Evolutionary conservation across 1,139 yeast species (phyloP).

Genomic region (Pichia sp.): DNA sequence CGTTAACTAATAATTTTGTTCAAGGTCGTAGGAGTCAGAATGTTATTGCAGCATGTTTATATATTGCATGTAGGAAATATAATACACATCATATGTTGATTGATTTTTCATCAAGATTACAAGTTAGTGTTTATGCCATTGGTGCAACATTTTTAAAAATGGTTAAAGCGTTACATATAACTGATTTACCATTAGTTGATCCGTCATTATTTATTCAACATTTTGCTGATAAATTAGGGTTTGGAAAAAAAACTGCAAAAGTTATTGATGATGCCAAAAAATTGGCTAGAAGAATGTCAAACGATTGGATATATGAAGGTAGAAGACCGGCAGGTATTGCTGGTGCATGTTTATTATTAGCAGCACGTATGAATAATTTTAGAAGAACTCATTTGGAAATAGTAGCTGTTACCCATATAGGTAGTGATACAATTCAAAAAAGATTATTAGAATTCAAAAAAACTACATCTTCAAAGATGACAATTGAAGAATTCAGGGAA

Average conservation of each 20-base stretch:
- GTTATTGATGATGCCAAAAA: constrained; percentile 84
- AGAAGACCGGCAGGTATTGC: constrained; percentile 98
- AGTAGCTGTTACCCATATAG: constrained; percentile 92
- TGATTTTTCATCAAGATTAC: constrained; percentile 85
- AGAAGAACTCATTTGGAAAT: constrained; percentile 89
- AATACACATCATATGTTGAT: constrained; percentile 91
- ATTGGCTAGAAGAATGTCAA: constrained; percentile 83
- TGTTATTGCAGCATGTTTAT: constrained; percentile 90
- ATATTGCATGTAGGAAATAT: constrained; percentile 88
- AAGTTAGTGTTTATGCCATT: constrained; percentile 85
- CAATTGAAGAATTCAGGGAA: constrained; percentile 65
- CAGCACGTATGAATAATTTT: constrained; percentile 94
- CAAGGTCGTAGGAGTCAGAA: constrained; percentile 94
- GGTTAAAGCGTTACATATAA: constrained; percentile 74
- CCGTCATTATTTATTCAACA: constrained; percentile 92
- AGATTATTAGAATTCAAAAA: constrained; percentile 81
- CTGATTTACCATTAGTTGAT: constrained; percentile 78
- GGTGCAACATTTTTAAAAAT: constrained; percentile 94
- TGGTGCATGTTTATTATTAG: constrained; percentile 88
- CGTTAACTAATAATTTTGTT: constrained; percentile 80
- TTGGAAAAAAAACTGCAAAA: constrained; percentile 62
- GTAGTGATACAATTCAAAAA: constrained; percentile 86
- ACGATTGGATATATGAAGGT: constrained; percentile 95
- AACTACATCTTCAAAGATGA: constrained; percentile 67
- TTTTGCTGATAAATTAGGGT: constrained; percentile 80